phyloP scores from a whole-genome alignment of 2,329 filamentous ascomycete species.

The Colletotrichum melonis region DNA sequence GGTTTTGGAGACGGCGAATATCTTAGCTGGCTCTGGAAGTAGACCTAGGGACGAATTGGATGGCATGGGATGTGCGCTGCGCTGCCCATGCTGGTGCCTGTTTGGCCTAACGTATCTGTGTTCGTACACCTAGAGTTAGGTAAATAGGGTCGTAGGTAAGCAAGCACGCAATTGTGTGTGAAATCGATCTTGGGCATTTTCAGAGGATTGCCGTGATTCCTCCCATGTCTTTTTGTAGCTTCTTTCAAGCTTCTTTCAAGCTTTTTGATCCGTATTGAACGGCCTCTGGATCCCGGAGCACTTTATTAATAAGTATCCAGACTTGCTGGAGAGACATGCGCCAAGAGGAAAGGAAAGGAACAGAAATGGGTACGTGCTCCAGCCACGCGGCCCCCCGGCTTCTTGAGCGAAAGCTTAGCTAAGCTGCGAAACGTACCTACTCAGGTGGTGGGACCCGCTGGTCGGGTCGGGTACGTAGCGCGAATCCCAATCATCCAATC shows the following conservation, averaged over 20 bases:
- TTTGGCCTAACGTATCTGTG: no score
- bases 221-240: not conserved
- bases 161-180: not conserved
- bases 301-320: not conserved
- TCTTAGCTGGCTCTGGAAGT: not conserved
- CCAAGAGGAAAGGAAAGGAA: not conserved
- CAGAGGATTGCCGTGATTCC: not conserved
- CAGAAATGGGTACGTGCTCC: not conserved
- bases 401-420: not conserved
- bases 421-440: not conserved
- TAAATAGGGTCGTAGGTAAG: not conserved
- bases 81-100: not conserved
- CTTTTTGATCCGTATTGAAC: not conserved
- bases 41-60: not conserved
- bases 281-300: not conserved
- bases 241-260: no score
- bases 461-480: not conserved
- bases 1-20: not conserved
- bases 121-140: no score
- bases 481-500: no score
- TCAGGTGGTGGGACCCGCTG: not conserved
- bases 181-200: not conserved
- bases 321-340: not conserved
- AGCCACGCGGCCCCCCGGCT: conserved; percentile 1
- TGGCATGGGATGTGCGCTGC: not conserved